phyloP scores from a whole-genome alignment of 2,329 filamentous ascomycete species.

The Phyllosticta citriasiana region DNA sequence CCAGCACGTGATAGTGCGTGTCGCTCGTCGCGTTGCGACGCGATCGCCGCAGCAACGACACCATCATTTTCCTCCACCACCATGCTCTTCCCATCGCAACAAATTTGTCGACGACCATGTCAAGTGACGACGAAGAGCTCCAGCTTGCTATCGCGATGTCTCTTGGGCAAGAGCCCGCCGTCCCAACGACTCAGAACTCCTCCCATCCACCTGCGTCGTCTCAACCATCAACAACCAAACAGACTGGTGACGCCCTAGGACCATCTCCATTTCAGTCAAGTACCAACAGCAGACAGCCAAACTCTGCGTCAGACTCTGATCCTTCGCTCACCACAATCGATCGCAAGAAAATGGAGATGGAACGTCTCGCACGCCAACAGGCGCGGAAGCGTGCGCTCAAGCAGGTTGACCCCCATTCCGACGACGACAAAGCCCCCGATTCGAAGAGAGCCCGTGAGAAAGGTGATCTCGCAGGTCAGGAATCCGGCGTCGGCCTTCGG shows the following conservation, averaged over 20 bases:
- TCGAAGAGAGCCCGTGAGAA: not conserved
- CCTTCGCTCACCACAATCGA: constrained; percentile 42
- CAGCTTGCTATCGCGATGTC: constrained; percentile 20
- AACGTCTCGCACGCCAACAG: constrained; percentile 59
- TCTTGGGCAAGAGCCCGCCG: constrained; percentile 8
- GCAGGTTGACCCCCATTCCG: not conserved
- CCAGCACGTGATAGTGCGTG: not conserved
- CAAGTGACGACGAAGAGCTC: constrained; percentile 20
- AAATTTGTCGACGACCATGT: constrained; percentile 14
- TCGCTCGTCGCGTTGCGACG: not conserved
- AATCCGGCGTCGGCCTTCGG: not conserved
- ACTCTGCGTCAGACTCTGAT: not conserved
- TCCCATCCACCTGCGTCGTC: no score
- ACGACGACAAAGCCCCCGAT: not conserved
- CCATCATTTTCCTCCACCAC: not conserved
- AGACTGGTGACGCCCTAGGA: constrained; percentile 3
- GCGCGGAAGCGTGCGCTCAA: constrained; percentile 48
- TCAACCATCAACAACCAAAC: not conserved
- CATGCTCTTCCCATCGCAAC: not conserved
- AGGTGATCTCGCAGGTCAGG: not conserved
- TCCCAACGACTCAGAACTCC: no score
- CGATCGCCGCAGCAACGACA: not conserved
- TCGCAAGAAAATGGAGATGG: constrained; percentile 75
- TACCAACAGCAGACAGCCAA: constrained; percentile 2
- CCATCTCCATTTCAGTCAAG: not conserved